Conservation (phyloP, 1,139 yeast genomes). For the Hyphopichia burtonii region DNA sequence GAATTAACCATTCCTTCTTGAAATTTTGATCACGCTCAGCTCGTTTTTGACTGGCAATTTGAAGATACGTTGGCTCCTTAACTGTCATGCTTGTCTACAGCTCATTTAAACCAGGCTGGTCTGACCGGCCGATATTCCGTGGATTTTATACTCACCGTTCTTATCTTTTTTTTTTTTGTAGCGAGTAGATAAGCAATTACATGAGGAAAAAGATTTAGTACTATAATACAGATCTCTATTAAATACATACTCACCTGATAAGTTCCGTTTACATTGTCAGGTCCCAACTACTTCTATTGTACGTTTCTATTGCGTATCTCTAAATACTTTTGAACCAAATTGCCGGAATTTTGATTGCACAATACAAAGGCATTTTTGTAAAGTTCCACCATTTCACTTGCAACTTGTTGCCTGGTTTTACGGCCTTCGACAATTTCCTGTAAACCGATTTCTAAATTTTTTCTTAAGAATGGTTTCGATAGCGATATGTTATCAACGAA, state of each 20-base stretch:
- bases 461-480: conserved; percentile 86
- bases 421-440: conserved; percentile 68
- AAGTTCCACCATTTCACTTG: conserved; percentile 53
- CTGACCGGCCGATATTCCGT: too few relatives aligned
- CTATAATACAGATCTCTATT: too few relatives aligned
- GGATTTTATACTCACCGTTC: too few relatives aligned
- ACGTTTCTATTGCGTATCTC: not conserved
- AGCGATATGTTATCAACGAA: conserved; percentile 65
- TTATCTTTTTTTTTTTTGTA: too few relatives aligned
- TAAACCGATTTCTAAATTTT: conserved; percentile 68
- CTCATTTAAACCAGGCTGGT: not conserved
- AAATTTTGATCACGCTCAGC: conserved; percentile 34
- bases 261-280: too few relatives aligned
- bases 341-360: conserved; percentile 3
- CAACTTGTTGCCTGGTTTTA: conserved; percentile 52
- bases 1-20: conserved; percentile 39
- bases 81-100: not conserved
- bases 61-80: conserved; percentile 15
- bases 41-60: conserved; percentile 34
- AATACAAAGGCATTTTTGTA: conserved; percentile 59
- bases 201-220: too few relatives aligned
- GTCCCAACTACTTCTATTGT: too few relatives aligned
- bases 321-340: not conserved
- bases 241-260: too few relatives aligned
- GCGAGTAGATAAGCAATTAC: too few relatives aligned